Conservation (phyloP, 2,329 filamentous ascomycete species). For the Calonectria henricotiae region DNA sequence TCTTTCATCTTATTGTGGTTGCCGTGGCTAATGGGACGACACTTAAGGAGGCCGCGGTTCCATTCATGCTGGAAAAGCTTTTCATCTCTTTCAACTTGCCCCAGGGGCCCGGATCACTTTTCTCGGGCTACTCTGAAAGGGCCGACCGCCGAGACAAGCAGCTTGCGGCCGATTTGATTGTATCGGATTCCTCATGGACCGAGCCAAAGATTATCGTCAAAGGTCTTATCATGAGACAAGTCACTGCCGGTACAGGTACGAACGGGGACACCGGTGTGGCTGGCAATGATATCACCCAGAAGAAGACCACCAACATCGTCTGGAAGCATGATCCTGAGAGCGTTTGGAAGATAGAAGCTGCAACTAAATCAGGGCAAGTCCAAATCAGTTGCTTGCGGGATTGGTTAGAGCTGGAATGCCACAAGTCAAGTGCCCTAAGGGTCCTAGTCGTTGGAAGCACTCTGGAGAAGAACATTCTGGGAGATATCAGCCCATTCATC, state of each 20-base stretch:
- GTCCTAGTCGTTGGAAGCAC: background rate
- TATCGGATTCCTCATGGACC: slow-evolving; percentile 1
- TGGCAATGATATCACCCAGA: background rate
- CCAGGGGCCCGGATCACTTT: slow-evolving; percentile 10
- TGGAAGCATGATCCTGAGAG: background rate
- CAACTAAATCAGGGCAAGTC: background rate
- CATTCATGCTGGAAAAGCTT: slow-evolving; percentile 7
- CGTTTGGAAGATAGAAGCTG: background rate
- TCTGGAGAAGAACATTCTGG: background rate
- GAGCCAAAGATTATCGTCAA: slow-evolving; percentile 14
- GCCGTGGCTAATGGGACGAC: background rate
- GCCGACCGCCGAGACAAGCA: background rate
- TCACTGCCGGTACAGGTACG: background rate
- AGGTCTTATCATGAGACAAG: slow-evolving; percentile 7
- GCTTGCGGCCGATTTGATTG: slow-evolving; percentile 3
- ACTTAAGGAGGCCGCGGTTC: slow-evolving; percentile 5
- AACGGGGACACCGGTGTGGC: background rate
- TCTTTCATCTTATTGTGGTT: slow-evolving; percentile 13
- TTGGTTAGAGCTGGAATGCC: background rate
- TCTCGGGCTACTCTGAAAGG: background rate
- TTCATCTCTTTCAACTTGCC: slow-evolving; percentile 9
- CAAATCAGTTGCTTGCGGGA: background rate
- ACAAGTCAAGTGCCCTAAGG: background rate
- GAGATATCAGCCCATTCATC: background rate
- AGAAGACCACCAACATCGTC: background rate